Base-by-base conservation (phyloP, 2,329 filamentous ascomycete species). In the Colletotrichum spinosum region DNA sequence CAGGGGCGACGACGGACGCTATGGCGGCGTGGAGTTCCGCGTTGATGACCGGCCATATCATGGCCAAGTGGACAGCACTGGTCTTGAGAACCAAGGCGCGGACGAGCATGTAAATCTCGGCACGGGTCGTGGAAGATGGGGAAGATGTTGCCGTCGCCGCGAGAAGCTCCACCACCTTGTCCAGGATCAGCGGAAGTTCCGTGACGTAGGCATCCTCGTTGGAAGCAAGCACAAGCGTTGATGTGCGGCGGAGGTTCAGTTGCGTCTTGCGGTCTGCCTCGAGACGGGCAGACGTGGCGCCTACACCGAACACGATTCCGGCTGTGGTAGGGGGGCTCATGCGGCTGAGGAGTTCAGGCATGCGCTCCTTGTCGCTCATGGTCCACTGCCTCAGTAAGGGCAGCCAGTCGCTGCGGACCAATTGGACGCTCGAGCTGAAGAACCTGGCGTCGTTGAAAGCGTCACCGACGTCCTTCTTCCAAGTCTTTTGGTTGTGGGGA, bases 231-330 rank as follows among this genome's bases (percentile, higher is more conserved):
- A 98, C 81, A 10, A 99, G 82, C 1, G 94, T 85, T 5, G 94
- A 89, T 51, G 97, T 88, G 51, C 96, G 88, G 11, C 94, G 91
- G 15, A 99, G 85, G 69, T 94, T 97, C 37, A 97, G 85, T 77
- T 98, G 95, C 1, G 94, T 94, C 78, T 91, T 96, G 63, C 94
- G 90, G 77, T 99, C 96, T 6, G 97, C 94, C 78, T 99, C 96
- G n/a, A 97, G 86, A 64, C 96, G 87, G 41, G 96, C 96, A 48
- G 94, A 97, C 25, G 93, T 94, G 7, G 96, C 96, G 10, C 97
- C 97, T 0, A 99, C 96, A n/a, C 96, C 96, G 73, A 99, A 99
- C 75, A 99, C 95, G 70, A 99, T 97, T 8, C 96, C 96, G 0
- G 97, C 96, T 12, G 94, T 95, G 1, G 94, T 93, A 6, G 96